These are phyloP conservation scores for Quercus rubra DNA, from an alignment of 306 rosid genomes.

Conservation along the genomic window DNA sequence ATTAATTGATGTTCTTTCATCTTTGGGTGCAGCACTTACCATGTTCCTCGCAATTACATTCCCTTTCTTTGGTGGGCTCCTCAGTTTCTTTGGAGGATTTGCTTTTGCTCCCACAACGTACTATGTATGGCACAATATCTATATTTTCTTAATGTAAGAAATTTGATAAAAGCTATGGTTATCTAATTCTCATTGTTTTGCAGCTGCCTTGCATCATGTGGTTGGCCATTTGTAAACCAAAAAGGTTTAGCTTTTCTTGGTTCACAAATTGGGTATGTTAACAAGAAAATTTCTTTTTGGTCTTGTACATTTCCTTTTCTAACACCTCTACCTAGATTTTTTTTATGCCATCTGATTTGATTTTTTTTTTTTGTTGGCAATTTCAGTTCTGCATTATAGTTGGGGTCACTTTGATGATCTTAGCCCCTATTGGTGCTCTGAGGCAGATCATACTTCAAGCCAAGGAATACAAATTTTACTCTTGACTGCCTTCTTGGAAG, in stretches of 20 bases:
- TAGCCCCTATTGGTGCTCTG: constrained; percentile 29
- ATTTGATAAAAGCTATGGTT: background rate
- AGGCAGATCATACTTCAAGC: constrained; percentile 23
- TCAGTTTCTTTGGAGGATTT: constrained; percentile 44
- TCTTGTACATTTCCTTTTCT: too few species aligned
- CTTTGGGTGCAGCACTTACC: constrained; percentile 24
- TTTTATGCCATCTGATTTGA: background rate
- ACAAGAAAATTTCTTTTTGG: background rate
- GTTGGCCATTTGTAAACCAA: constrained; percentile 36
- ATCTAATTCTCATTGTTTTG: background rate
- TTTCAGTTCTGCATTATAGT: constrained; percentile 21
- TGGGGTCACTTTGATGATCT: constrained; percentile 14
- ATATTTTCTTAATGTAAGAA: background rate
- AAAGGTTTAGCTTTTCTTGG: constrained; percentile 36
- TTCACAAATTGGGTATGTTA: constrained; percentile 30
- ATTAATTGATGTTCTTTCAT: background rate
- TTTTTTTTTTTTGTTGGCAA: background rate
- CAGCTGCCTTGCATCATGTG: constrained; percentile 52
- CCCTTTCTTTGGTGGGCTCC: constrained; percentile 48
- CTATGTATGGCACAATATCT: constrained; percentile 18
- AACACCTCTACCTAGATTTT: background rate
- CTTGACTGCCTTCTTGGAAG: background rate
- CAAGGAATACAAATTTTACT: constrained; percentile 22
- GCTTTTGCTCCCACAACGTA: constrained; percentile 42
- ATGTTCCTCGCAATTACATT: constrained; percentile 30